A percentile compares a stretch with the other conserved stretches of the same genome.
phyloP scores from a whole-genome alignment of 768 basidiomycete genomes.

The Tricholoma matsutake region DNA sequence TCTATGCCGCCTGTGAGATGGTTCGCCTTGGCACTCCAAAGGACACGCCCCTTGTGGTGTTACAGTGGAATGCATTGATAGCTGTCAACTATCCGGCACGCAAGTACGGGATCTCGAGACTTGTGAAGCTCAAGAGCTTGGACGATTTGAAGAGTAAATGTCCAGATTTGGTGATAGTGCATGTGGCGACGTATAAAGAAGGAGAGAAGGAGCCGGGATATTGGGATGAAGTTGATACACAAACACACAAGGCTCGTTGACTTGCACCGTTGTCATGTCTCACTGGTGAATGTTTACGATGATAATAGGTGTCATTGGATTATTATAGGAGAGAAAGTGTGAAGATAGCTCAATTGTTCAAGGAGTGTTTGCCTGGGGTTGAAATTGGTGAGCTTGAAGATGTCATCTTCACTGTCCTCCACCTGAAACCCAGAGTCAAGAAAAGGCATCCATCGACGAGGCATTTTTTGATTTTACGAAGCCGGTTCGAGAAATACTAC shows the following conservation, averaged over 20 bases:
- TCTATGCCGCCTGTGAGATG: constrained; percentile 85
- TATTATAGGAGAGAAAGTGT: constrained; percentile 87
- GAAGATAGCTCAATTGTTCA: constrained; percentile 84
- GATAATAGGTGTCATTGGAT: constrained; percentile 79
- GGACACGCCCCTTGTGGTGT: constrained; percentile 70
- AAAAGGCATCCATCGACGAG: constrained; percentile 98
- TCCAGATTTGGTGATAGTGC: constrained; percentile 79
- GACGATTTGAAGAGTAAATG: constrained; percentile 84
- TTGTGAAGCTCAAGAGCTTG: constrained; percentile 55
- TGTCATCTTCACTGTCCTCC: not conserved
- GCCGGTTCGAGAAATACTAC: constrained; percentile 70
- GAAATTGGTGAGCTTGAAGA: constrained; percentile 63
- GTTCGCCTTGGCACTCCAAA: constrained; percentile 65
- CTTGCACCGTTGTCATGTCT: not conserved
- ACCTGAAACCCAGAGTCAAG: constrained; percentile 35
- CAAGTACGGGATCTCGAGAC: constrained; percentile 89
- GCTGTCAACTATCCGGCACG: constrained; percentile 96
- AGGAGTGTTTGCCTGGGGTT: constrained; percentile 69
- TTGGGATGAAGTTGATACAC: constrained; percentile 84
- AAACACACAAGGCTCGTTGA: constrained; percentile 80
- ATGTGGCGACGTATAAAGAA: constrained; percentile 93
- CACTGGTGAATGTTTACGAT: not conserved
- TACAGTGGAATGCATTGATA: constrained; percentile 87
- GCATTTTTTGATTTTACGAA: constrained; percentile 91
- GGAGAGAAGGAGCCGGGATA: constrained; percentile 87